Conservation (phyloP, 768 basidiomycete genomes). For the Tylopilus felleus region DNA sequence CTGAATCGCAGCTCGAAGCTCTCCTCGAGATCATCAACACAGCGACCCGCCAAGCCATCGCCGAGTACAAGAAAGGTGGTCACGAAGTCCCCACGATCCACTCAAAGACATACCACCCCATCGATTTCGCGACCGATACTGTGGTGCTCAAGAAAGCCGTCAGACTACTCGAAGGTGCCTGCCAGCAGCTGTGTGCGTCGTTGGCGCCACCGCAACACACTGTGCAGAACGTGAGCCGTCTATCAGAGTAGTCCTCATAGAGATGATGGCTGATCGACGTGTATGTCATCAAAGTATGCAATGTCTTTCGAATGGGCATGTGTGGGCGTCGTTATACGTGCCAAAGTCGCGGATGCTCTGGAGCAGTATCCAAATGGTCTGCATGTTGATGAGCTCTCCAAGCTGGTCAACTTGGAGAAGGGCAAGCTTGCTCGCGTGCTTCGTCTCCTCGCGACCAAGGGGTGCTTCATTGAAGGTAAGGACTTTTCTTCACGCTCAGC, state of each 20-base stretch:
- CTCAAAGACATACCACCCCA: slow-evolving; percentile 20
- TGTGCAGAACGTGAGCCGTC: slow-evolving; percentile 20
- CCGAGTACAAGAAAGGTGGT: slow-evolving; percentile 24
- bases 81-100: slow-evolving; percentile 26
- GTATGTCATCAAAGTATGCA: slow-evolving; percentile 7
- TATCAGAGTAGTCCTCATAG: background rate
- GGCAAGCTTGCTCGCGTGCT: slow-evolving; percentile 31
- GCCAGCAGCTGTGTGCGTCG: slow-evolving; percentile 26
- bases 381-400: slow-evolving; percentile 25
- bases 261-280: too few species aligned
- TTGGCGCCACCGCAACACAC: slow-evolving; percentile 30
- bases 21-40: slow-evolving; percentile 32
- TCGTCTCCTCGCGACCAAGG: slow-evolving; percentile 29
- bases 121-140: slow-evolving; percentile 19
- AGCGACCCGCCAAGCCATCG: slow-evolving; percentile 25
- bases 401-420: slow-evolving; percentile 22
- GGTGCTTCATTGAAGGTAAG: slow-evolving; percentile 31
- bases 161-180: slow-evolving; percentile 26
- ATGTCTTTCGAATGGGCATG: slow-evolving; percentile 28
- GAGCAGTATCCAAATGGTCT: slow-evolving; percentile 27
- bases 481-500: too few species aligned
- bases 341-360: slow-evolving; percentile 29
- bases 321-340: slow-evolving; percentile 20
- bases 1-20: slow-evolving; percentile 27
- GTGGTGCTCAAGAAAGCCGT: slow-evolving; percentile 25